A percentile compares a stretch with the other conserved stretches of the same genome.
These are phyloP conservation scores for Vigna mungo DNA, from an alignment of 306 rosid genomes.

Conservation along the genomic window DNA sequence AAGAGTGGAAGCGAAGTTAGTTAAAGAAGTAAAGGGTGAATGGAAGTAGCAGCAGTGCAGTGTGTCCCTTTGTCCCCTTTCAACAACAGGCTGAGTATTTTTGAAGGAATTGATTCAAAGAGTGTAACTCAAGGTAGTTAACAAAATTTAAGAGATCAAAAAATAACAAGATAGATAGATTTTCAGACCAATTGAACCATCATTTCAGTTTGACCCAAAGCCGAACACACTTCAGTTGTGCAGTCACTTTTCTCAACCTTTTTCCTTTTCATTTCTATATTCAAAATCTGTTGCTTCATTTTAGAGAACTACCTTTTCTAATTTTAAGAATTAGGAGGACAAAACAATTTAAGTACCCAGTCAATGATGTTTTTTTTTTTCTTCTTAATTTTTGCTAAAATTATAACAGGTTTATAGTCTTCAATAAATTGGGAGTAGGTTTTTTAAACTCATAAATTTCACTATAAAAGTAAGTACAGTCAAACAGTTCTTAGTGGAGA, in stretches of 20 bases:
- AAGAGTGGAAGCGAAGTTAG: conserved; percentile 78
- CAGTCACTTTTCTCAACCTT: conserved; percentile 71
- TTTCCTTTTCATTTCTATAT: conserved; percentile 2
- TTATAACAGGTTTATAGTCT: too few relatives aligned
- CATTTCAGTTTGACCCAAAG: conserved; percentile 66
- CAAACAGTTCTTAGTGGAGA: conserved; percentile 19
- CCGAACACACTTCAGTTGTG: conserved; percentile 62
- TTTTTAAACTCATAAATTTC: neutral
- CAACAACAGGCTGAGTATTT: conserved; percentile 58
- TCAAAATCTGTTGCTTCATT: too few relatives aligned
- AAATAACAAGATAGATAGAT: neutral
- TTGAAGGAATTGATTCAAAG: conserved; percentile 78
- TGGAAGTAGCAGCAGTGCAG: conserved; percentile 46
- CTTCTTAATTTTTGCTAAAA: too few relatives aligned
- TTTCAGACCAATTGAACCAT: conserved; percentile 51
- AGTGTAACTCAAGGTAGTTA: conserved; percentile 67
- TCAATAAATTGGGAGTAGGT: too few relatives aligned
- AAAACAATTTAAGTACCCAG: too few relatives aligned
- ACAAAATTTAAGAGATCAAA: neutral
- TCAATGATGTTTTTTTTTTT: too few relatives aligned
- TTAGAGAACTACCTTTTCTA: too few relatives aligned
- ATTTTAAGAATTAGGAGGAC: too few relatives aligned
- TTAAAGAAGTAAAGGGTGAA: conserved; percentile 51
- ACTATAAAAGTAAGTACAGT: neutral
- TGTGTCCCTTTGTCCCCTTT: conserved; percentile 36